phyloP scores from a whole-genome alignment of 306 rosid genomes.

The Pyrus pyrifolia region DNA sequence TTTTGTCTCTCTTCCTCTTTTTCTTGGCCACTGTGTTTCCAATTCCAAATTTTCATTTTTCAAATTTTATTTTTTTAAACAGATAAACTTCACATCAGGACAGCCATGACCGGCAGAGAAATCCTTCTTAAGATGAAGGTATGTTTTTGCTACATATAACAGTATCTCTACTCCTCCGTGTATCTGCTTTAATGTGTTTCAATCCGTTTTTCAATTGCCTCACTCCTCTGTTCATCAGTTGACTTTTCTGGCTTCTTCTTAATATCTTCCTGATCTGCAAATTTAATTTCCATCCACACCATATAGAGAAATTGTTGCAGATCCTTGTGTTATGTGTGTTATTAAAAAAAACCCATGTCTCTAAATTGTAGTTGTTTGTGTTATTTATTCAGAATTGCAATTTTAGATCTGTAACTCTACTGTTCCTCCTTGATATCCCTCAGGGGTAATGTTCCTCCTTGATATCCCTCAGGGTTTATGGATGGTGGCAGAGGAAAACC shows the following conservation, averaged over 20 bases:
- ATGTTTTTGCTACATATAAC: background rate
- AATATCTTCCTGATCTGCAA: background rate
- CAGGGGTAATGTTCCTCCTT: background rate
- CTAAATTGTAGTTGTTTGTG: background rate
- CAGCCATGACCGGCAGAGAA: slow-evolving; percentile 63
- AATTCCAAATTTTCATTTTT: background rate
- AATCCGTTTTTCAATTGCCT: background rate
- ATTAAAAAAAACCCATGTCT: background rate
- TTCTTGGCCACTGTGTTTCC: slow-evolving; percentile 13
- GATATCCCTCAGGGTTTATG: background rate
- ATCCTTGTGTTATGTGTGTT: background rate
- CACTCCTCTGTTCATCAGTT: background rate
- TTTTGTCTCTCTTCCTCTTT: background rate
- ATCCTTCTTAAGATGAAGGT: slow-evolving; percentile 85
- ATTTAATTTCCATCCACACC: background rate
- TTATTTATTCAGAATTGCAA: background rate
- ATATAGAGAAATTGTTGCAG: background rate
- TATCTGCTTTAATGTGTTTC: background rate
- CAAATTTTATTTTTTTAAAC: background rate
- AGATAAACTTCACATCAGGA: background rate
- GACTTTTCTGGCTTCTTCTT: background rate
- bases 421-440: background rate
- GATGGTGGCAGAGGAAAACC: background rate
- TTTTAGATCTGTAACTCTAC: slow-evolving; percentile 6
- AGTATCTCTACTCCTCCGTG: background rate